Evolutionary conservation across 2,329 filamentous ascomycete genomes (phyloP), one percentile per base, ranked within the genome.

Genomic region (Thelonectria rubi): DNA sequence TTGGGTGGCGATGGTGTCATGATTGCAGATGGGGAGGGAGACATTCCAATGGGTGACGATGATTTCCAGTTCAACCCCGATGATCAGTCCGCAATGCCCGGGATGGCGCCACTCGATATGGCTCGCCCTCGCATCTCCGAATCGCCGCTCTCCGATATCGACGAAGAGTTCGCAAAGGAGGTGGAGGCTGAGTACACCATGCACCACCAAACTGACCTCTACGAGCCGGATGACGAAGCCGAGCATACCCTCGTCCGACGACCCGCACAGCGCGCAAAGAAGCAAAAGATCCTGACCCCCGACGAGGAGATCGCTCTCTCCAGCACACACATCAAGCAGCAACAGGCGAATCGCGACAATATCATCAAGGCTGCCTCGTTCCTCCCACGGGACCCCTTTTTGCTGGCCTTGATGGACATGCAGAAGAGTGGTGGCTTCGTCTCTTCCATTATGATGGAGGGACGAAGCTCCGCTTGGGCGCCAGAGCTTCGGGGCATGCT

Each of bases 401-500:
- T 98, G 14, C 84, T 98, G 30, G 92, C 93, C 34, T 81, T 99
- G 20, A 91, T 97, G 82, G 92, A 94, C 70, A 91, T 97, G 85
- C 95, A 97, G 76, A 93, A 91, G 79, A 93, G 86, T 55, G 94
- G 95, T 55, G 92, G 89, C 40, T 98, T 99, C 71, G 92, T 97
- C 17, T 91, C 90, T 4, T 94, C 88, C 70, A 89, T 97, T 65
- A 89, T 97, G 79, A 89, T 91, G 54, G 92, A 94, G 64, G 91
- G 89, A 39, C 88, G 91, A 65, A 89, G 89, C 69, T 85, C 87
- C 67, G 87, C 87, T 43, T 97, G 93, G 94, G 94, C 94, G 3
- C 94, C 94, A 1, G 95, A 99, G 78, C 84, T 99, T 18, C 90
- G 92, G 62, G 93, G 91, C n/a, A 88, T 99, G 71, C 82, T 98